These are phyloP conservation scores for Coelastrella sp. DNA, from an alignment of 139 green algal genomes.

Conservation along the genomic window DNA sequence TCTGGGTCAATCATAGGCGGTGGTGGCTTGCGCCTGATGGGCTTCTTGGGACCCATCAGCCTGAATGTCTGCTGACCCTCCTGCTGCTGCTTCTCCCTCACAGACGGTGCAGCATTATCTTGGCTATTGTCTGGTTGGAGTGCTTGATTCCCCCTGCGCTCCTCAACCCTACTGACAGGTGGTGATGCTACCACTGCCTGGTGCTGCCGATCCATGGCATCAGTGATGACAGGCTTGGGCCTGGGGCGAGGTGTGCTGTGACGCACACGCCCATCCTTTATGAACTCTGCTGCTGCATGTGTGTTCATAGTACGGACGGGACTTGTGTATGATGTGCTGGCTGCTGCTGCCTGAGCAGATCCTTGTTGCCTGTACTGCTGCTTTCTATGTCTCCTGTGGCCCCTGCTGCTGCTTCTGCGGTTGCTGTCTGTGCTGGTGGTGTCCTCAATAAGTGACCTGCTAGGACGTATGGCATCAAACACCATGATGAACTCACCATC, in stretches of 20 bases:
- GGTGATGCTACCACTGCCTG: no score
- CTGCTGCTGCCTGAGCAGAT: not conserved
- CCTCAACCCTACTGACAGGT: no score
- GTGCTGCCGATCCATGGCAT: not conserved
- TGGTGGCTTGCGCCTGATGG: not conserved
- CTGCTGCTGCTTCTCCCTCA: not conserved
- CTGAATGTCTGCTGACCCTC: conserved; percentile 7
- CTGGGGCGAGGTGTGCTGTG: not conserved
- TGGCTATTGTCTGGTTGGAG: no score
- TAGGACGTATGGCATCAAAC: conserved; percentile 13
- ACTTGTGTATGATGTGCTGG: no score
- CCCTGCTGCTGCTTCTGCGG: not conserved
- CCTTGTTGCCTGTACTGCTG: not conserved
- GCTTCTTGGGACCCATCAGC: conserved; percentile 32
- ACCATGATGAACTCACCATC: not conserved
- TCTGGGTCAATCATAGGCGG: not conserved
- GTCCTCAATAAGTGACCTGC: not conserved
- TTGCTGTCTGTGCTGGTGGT: conserved; percentile 5
- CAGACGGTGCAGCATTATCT: no score
- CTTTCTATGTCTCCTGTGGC: not conserved
- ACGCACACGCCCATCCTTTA: not conserved
- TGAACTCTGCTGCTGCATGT: conserved; percentile 1
- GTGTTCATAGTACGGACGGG: not conserved
- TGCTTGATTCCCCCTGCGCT: no score
- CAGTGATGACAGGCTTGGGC: not conserved